A percentile compares a stretch with the other conserved stretches of the same genome.
Conservation (phyloP, 164 flowering plant genomes). For the Aristolochia contorta region DNA sequence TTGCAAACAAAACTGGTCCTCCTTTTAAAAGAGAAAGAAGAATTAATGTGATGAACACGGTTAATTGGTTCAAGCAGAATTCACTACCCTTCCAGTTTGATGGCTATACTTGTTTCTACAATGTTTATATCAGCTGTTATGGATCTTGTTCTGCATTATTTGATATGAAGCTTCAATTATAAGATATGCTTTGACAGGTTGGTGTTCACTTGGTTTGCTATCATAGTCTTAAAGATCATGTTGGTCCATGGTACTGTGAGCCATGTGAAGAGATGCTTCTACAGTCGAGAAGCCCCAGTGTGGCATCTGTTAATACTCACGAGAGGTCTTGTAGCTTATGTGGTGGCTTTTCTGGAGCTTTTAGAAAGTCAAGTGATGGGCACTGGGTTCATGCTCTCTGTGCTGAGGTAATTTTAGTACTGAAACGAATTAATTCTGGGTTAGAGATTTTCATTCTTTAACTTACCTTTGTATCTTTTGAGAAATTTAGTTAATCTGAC, state of each 20-base stretch:
- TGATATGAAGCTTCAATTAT: not conserved
- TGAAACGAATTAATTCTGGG: not conserved
- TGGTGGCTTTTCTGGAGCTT: constrained; percentile 80
- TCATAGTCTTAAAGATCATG: constrained; percentile 47
- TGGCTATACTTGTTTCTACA: no score
- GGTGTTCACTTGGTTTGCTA: constrained; percentile 90
- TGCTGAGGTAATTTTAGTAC: constrained; percentile 61
- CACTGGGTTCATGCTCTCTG: constrained; percentile 96
- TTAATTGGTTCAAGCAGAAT: no score
- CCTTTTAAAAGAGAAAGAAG: no score
- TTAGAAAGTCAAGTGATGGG: constrained; percentile 71
- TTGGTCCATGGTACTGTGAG: constrained; percentile 93
- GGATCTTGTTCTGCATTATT: no score
- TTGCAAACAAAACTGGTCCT: no score
- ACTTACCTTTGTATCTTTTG: not conserved
- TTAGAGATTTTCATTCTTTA: not conserved
- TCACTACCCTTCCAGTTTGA: no score
- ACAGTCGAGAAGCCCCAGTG: constrained; percentile 37
- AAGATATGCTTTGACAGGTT: constrained; percentile 42
- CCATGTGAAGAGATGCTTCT: constrained; percentile 50
- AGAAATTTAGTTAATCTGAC: not conserved
- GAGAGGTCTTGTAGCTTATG: constrained; percentile 69
- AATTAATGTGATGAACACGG: no score
- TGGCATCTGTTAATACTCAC: constrained; percentile 27
- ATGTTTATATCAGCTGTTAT: no score